phyloP scores from a whole-genome alignment of 2,329 filamentous ascomycete species.

The Alternaria dauci region DNA sequence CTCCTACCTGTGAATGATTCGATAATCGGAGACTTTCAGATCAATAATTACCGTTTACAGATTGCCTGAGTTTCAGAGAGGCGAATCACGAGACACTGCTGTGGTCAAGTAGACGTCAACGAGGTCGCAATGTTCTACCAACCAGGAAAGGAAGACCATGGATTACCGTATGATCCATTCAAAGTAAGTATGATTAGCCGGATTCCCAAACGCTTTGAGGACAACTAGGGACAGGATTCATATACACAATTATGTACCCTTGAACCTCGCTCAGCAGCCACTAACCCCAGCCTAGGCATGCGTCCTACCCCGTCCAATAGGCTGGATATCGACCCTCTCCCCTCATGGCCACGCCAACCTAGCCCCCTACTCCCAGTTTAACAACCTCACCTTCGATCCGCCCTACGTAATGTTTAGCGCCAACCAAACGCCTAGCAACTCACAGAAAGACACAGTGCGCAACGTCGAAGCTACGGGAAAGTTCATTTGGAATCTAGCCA shows the following conservation, averaged over 20 bases:
- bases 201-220: not conserved
- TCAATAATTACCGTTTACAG: not conserved
- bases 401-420: constrained; percentile 70
- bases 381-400: constrained; percentile 69
- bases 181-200: constrained; percentile 51
- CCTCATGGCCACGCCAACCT: constrained; percentile 61
- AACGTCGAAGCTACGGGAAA: constrained; percentile 65
- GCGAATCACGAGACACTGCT: not conserved
- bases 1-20: not conserved
- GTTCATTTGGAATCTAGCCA: constrained; percentile 69
- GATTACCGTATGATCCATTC: constrained; percentile 64
- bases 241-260: not conserved
- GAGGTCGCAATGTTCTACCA: constrained; percentile 59
- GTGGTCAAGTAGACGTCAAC: not conserved
- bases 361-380: constrained; percentile 69
- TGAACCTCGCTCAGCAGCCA: not conserved
- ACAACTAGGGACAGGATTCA: not conserved
- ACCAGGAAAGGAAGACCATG: constrained; percentile 62
- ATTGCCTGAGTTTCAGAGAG: not conserved
- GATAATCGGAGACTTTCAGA: not conserved
- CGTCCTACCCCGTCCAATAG: constrained; percentile 68
- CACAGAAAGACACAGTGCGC: constrained; percentile 65
- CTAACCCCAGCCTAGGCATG: constrained; percentile 54
- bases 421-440: constrained; percentile 60
- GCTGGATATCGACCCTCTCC: constrained; percentile 68